phyloP scores from a whole-genome alignment of 192 early-diverging fungal species.

The Rhizoclosmatium globosum region DNA sequence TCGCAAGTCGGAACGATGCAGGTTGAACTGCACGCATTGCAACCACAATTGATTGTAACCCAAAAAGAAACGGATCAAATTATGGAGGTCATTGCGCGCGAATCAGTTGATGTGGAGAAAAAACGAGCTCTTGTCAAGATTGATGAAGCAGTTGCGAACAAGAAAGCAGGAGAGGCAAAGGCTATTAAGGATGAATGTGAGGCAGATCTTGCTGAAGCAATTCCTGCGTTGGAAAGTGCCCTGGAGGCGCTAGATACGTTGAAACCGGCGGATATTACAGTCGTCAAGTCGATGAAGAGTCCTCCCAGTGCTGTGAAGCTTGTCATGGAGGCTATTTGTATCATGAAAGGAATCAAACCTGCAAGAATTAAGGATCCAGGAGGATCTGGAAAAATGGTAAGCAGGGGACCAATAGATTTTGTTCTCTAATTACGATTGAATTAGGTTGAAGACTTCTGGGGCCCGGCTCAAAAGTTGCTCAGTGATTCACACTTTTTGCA shows the following conservation, averaged over 20 bases:
- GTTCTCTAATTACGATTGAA: background rate
- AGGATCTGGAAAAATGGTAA: conserved; percentile 66
- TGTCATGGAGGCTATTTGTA: conserved; percentile 70
- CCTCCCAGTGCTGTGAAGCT: conserved; percentile 66
- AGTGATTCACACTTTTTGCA: conserved; percentile 63
- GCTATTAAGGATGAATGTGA: conserved; percentile 71
- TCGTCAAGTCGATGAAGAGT: conserved; percentile 68
- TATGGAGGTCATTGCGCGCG: conserved; percentile 61
- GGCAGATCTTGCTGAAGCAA: conserved; percentile 66
- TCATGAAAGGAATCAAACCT: conserved; percentile 68
- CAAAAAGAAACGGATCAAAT: conserved; percentile 66
- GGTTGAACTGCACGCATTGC: conserved; percentile 60
- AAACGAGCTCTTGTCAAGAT: conserved; percentile 63
- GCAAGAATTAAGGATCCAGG: conserved; percentile 69
- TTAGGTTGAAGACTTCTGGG: conserved; percentile 69
- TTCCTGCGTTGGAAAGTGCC: conserved; percentile 64
- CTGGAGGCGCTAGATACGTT: conserved; percentile 66
- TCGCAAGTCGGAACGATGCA: conserved; percentile 66
- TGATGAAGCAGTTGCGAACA: conserved; percentile 66
- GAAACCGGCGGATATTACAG: conserved; percentile 65
- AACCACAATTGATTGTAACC: conserved; percentile 63
- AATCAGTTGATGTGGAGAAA: conserved; percentile 65
- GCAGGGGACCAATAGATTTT: background rate
- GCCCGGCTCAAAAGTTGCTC: conserved; percentile 61
- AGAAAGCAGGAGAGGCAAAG: conserved; percentile 65